These are phyloP conservation scores for Dactylellina leptospora DNA, from an alignment of 2,329 filamentous ascomycete genomes.

Conservation along the genomic window DNA sequence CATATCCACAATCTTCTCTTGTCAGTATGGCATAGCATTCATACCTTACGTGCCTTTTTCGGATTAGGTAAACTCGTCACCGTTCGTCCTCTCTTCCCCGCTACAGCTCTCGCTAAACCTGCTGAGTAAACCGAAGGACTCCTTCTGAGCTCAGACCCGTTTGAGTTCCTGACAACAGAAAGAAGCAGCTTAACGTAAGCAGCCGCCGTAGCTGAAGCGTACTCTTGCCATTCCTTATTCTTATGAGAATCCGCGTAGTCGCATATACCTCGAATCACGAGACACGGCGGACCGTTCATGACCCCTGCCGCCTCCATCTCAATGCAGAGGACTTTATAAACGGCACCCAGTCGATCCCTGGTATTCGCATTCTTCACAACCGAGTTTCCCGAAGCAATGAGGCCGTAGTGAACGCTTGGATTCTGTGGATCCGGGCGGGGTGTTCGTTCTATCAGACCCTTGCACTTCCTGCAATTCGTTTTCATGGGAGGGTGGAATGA, in stretches of 20 bases:
- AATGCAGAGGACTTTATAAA: conserved; percentile 15
- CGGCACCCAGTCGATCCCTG: background rate
- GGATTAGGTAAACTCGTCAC: background rate
- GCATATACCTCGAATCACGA: conserved; percentile 35
- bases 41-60: background rate
- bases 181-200: conserved; percentile 11
- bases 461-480: background rate
- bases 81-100: background rate
- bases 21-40: no score
- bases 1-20: no score
- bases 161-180: background rate
- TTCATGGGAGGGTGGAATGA: background rate
- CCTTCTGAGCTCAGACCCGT: background rate
- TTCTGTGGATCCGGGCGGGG: background rate
- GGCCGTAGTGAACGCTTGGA: conserved; percentile 28
- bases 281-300: background rate
- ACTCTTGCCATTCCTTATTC: conserved; percentile 30
- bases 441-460: background rate
- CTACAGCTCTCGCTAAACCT: background rate
- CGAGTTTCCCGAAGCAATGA: conserved; percentile 38
- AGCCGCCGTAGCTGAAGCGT: conserved; percentile 23
- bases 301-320: conserved; percentile 15
- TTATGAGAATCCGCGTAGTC: conserved; percentile 31
- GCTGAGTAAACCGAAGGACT: no score
- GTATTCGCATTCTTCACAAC: conserved; percentile 5